A percentile compares a stretch with the other conserved stretches of the same genome.
Evolutionary conservation across 2,329 filamentous ascomycete genomes (phyloP).

Genomic region (Sclerotinia trifoliorum): DNA sequence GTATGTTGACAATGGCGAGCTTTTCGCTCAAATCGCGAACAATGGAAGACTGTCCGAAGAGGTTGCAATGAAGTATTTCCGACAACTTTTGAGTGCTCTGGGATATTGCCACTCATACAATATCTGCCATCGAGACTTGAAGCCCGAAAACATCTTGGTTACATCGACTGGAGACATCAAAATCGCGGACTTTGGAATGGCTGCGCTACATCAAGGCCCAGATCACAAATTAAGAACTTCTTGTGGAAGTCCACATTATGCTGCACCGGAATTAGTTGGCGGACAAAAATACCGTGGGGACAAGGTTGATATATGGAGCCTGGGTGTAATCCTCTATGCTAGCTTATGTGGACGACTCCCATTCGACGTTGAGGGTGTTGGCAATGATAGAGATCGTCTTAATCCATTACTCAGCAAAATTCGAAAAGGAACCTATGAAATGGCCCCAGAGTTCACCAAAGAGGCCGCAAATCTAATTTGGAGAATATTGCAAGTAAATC

Average conservation of each 20-base stretch:
- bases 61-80: conserved; percentile 79
- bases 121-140: conserved; percentile 93
- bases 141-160: conserved; percentile 94
- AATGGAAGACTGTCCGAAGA: conserved; percentile 74
- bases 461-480: conserved; percentile 77
- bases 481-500: conserved; percentile 76
- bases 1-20: conserved; percentile 70
- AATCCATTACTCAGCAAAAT: conserved; percentile 61
- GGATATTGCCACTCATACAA: conserved; percentile 92
- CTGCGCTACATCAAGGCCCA: conserved; percentile 78
- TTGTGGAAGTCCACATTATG: conserved; percentile 95
- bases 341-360: conserved; percentile 81
- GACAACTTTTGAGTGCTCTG: conserved; percentile 89
- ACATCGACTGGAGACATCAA: conserved; percentile 77
- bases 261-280: conserved; percentile 85
- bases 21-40: conserved; percentile 79
- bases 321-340: conserved; percentile 85
- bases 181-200: conserved; percentile 97
- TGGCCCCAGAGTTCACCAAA: conserved; percentile 60
- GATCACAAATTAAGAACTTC: conserved; percentile 80
- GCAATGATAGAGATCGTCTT: conserved; percentile 43
- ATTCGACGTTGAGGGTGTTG: conserved; percentile 58
- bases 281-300: conserved; percentile 77
- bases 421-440: conserved; percentile 57
- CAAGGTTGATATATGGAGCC: conserved; percentile 90